Percentiles rank a stretch among this genome's conserved stretches.
Evolutionary conservation across 2,329 filamentous ascomycete genomes (phyloP).

Genomic region (Monosporascus sp.): DNA sequence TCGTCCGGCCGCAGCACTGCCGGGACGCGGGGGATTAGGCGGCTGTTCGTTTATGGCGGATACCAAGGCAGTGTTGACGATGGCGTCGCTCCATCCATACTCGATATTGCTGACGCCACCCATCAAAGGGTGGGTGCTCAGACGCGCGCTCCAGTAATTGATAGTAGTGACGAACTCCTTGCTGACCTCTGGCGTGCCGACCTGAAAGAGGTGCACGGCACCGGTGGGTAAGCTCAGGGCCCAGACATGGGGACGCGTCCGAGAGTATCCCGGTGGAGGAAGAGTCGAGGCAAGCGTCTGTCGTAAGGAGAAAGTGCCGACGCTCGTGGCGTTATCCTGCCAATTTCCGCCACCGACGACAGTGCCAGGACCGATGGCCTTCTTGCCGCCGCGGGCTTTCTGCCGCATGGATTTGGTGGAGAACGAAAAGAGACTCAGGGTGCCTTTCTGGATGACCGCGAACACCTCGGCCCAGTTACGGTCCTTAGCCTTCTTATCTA

Average conservation of each 20-base stretch:
- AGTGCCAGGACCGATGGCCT: conserved; percentile 42
- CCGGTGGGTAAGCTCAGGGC: conserved; percentile 87
- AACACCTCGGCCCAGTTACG: conserved; percentile 94
- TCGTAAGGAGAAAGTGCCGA: conserved; percentile 81
- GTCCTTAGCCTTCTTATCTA: conserved; percentile 89
- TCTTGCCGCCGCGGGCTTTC: conserved; percentile 51
- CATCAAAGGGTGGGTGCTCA: conserved; percentile 88
- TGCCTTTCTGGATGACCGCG: conserved; percentile 91
- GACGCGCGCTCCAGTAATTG: conserved; percentile 94
- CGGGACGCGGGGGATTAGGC: conserved; percentile 38
- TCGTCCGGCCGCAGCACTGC: conserved; percentile 42
- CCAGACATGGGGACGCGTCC: conserved; percentile 86
- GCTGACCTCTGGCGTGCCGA: conserved; percentile 89
- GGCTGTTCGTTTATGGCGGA: conserved; percentile 45
- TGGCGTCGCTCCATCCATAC: conserved; percentile 88
- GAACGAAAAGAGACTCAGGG: conserved; percentile 92
- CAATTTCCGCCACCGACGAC: conserved; percentile 94
- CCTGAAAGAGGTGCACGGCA: conserved; percentile 96
- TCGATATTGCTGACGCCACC: conserved; percentile 96
- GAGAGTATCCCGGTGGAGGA: conserved; percentile 88
- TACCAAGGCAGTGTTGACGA: conserved; percentile 61
- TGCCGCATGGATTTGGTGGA: conserved; percentile 71
- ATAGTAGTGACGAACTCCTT: conserved; percentile 90
- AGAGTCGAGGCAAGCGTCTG: conserved; percentile 89
- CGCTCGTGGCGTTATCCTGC: conserved; percentile 90